Evolutionary conservation across 1,139 yeast species (phyloP), one percentile per base, ranked within the genome.

Genomic region (Blastobotrys arbuscula): DNA sequence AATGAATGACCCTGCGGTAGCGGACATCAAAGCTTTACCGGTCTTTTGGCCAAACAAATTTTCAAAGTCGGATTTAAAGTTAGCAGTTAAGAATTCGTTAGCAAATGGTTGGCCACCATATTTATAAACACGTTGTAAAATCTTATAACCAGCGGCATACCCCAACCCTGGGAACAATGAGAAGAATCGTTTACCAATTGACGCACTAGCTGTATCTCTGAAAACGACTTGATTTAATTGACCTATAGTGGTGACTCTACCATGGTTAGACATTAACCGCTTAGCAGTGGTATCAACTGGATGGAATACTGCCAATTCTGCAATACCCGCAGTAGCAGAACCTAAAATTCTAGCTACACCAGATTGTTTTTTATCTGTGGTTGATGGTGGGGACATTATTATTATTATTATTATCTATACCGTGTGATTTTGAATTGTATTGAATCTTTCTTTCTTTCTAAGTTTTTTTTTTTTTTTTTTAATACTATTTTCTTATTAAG

Each of bases 21-120:
- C 99, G 55, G 96, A 86, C 75, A 94, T 74, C 66, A 92, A 70
- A 18, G 98, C 97, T 72, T 94, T 92, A 63, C 98, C 97, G 48
- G 94, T 92, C 72, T 94, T 92, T 56, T 87, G 78, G 53, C 98
- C 98, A 61, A 92, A 92, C 44, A 76, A 72, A 52, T 74, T 70
- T 61, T 92, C 96, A 65, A 82, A 92, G 48, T 74, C 65, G 48
- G 76, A 73, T 63, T 78, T 81, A 73, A 82, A 87, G 73, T 88
- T 84, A 60, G 77, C 74, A 59, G 86, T 78, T 66, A 92, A 77
- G 65, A 83, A 87, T 71, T 92, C 99, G 66, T 90, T 92, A 56
- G 94, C 99, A 65, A 89, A 90, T 49, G 99, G 98, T 72, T 92
- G 99, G 47, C 99, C 99, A 65, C 98, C 97, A 68, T 94, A 92